Percentiles rank a stretch among this genome's conserved stretches.
Evolutionary conservation across 352 stramenopile species (phyloP).

Genomic region (Globisporangium radiosum): DNA sequence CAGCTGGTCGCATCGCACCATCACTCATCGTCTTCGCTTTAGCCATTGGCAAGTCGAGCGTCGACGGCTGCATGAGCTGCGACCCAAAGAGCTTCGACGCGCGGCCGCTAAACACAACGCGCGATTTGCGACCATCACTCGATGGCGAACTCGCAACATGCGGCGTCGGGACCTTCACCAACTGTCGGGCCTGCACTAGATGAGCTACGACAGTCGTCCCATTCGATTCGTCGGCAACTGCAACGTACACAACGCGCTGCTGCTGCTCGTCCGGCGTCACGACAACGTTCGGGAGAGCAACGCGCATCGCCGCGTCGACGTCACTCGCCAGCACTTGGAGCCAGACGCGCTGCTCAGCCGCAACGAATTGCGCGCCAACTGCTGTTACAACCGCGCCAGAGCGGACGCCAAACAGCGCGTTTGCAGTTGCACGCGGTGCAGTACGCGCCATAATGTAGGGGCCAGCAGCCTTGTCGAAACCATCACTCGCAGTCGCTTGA

Average conservation of each 20-base stretch:
- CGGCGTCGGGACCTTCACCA: constrained; percentile 39
- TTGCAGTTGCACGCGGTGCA: constrained; percentile 30
- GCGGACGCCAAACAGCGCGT: constrained; percentile 49
- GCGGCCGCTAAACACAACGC: constrained; percentile 61
- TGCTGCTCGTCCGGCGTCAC: constrained; percentile 34
- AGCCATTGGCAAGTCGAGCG: constrained; percentile 32
- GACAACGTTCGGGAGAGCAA: constrained; percentile 22
- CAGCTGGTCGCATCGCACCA: neutral
- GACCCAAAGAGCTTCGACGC: constrained; percentile 73
- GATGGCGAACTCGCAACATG: constrained; percentile 10
- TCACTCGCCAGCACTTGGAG: constrained; percentile 52
- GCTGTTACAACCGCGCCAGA: constrained; percentile 40
- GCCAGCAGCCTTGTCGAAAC: constrained; percentile 1
- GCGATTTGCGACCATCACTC: constrained; percentile 20
- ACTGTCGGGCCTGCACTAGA: constrained; percentile 24
- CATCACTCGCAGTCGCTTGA: constrained; percentile 7
- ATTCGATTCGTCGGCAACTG: constrained; percentile 20
- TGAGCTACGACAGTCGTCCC: constrained; percentile 27
- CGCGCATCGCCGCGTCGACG: constrained; percentile 36
- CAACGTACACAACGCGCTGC: constrained; percentile 51
- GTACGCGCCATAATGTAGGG: too few species aligned
- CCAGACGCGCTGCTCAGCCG: constrained; percentile 45
- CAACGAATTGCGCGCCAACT: constrained; percentile 48
- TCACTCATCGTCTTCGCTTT: constrained; percentile 15
- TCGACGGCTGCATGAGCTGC: constrained; percentile 54